Conservation (phyloP, 1,284 basidiomycete species). For the Boletus semigastroideus region DNA sequence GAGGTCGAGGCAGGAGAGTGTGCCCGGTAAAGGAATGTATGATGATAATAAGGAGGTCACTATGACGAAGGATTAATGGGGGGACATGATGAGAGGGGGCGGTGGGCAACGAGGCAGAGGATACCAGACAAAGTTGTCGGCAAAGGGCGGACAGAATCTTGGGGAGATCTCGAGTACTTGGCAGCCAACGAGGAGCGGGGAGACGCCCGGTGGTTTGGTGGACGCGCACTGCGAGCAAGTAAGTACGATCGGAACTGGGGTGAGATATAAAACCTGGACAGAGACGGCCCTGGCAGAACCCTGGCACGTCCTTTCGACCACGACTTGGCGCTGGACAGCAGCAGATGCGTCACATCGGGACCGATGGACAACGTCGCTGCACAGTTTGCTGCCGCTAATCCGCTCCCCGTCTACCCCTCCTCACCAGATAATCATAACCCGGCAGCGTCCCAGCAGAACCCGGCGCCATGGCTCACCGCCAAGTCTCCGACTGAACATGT, state of each 20-base stretch:
- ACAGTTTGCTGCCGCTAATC: conserved; percentile 31
- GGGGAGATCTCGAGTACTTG: conserved; percentile 19
- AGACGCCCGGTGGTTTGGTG: conserved; percentile 19
- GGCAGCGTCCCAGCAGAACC: conserved; percentile 4
- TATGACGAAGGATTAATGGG: conserved; percentile 23
- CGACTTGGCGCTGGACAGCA: conserved; percentile 25
- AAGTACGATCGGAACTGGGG: conserved; percentile 6
- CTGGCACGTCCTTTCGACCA: conserved; percentile 34
- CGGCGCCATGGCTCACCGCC: conserved; percentile 26
- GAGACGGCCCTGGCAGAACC: conserved; percentile 26
- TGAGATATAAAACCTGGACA: conserved; percentile 32
- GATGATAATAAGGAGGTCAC: conserved; percentile 27
- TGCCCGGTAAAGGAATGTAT: conserved; percentile 20
- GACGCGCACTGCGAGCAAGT: conserved; percentile 11
- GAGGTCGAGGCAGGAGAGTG: conserved; percentile 28
- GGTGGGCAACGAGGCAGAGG: conserved; percentile 29
- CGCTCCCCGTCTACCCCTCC: conserved; percentile 37
- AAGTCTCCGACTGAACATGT: conserved; percentile 33
- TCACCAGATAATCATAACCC: conserved; percentile 30
- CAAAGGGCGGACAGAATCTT: conserved; percentile 25
- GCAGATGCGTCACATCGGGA: conserved; percentile 38
- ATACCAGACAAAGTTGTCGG: conserved; percentile 27
- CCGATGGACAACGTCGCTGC: conserved; percentile 39
- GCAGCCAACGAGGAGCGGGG: conserved; percentile 30
- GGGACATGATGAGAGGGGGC: conserved; percentile 20